Base-by-base conservation (phyloP, 805 yeast genomes). In the Spathaspora hagerdaliae region DNA sequence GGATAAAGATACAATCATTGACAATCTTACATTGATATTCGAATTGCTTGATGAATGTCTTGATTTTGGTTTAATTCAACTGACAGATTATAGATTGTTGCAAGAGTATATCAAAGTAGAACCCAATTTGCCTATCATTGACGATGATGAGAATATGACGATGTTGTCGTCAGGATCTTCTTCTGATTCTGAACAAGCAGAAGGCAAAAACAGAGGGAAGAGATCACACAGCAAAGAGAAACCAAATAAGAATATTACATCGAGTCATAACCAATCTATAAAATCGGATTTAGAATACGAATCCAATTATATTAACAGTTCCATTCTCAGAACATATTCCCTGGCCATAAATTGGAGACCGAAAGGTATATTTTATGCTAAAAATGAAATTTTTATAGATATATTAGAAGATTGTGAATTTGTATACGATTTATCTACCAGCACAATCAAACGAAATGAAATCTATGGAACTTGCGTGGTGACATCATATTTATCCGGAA, bases 11-110 rank as follows among this genome's bases (percentile, higher is more conserved):
- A 55, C 79, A 13, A 77, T 88, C 2, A 66, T 78, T 19, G 96
- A 89, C 61, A 92, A 89, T 62, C 77, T 79, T 51, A 81, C 83
- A 31, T 69, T 89, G 41, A 77, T 89, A 7, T 85, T 84, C 63
- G 97, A 90, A 60, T 66, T 89, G n/a, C 64, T 89, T 38, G 97
- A 89, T 59, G 97, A 89, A 58, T 85, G 89, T 74, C 77, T 87
- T 80, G 97, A 90, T 62, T 85, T 78, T 63, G 97, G 97, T 7
- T 66, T 85, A n/a, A 82, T 89, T 1, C 97, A 90, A 64, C 71
- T 85, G 43, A 86, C 96, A 0, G 96, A 90, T 57, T 78, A 81
- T 42, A 85, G 83, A 51, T 77, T 90, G 10, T 71, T 90, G 44
- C 81, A 81, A 55, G 96, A 89, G 59, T 90, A 85, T 58, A 83